Evolutionary conservation across 2,329 filamentous ascomycete species (phyloP), one percentile per base, ranked within the genome.

Genomic region (Alternaria sp.): DNA sequence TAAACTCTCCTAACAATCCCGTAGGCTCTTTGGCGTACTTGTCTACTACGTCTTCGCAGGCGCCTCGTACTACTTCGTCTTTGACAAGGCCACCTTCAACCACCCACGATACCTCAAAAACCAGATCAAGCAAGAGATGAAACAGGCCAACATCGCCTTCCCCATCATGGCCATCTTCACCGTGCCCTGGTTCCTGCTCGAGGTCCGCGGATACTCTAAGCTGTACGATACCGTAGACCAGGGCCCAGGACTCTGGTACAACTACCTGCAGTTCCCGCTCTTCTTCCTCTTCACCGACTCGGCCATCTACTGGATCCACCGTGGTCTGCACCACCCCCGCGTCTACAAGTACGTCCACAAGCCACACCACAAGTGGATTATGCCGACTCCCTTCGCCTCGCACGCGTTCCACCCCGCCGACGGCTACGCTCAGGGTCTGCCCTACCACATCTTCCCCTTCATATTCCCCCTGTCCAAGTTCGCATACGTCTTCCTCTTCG

Each of bases 281-380:
- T 97, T 96, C 84, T 84, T 96, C 75, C 77, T 89, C 75, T 96
- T 96, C 78, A 96, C 93, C 81, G 93, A 97, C 81, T 90, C 90
- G 79, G 89, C 86, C 81, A 94, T 97, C 82, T 96, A 97, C 85
- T 92, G 91, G 86, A 94, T 96, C 73, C 93, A 96, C 83, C 90
- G 93, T 58, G 90, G 87, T 58, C 86, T 96, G 63, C 93, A 97
- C 81, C 89, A 93, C 80, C 91, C 91, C 16, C 75, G 81, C 47
- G 77, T 95, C 69, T 98, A 98, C 87, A 96, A 94, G 84, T 84
- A 84, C 68, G 85, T 97, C 51, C 94, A 98, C 87, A 98, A 98
- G 87, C 90, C 93, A 67, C 94, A 98, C 81, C 94, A 98, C 88
- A 97, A 97, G 84, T 98, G 94, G 94, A 97, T 98, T 81, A 96